phyloP scores from a whole-genome alignment of 2,329 filamentous ascomycete genomes.

The Acrodontium crateriforme region DNA sequence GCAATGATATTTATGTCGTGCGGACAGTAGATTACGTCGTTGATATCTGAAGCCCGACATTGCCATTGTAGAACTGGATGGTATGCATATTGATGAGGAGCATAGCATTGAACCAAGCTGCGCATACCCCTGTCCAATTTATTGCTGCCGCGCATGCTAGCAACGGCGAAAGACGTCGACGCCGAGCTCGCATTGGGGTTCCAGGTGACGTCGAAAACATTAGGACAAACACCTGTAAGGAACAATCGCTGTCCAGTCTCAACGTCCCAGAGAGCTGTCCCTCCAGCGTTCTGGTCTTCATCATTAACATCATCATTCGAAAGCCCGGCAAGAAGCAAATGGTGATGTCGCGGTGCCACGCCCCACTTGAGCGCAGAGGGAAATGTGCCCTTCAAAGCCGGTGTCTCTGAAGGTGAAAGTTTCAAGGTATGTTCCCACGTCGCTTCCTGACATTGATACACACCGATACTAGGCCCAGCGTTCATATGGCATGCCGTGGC shows the following conservation, averaged over 20 bases:
- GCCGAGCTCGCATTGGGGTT: slow-evolving; percentile 30
- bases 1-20: slow-evolving; percentile 38
- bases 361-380: slow-evolving; percentile 39
- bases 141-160: slow-evolving; percentile 28
- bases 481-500: slow-evolving; percentile 34
- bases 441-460: slow-evolving; percentile 7
- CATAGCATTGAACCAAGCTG: slow-evolving; percentile 41
- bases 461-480: slow-evolving; percentile 8
- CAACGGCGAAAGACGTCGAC: slow-evolving; percentile 38
- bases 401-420: slow-evolving; percentile 1
- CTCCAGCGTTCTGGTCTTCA: slow-evolving; percentile 31
- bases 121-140: slow-evolving; percentile 27
- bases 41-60: slow-evolving; percentile 47
- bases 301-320: slow-evolving; percentile 24
- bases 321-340: slow-evolving; percentile 43
- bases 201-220: slow-evolving; percentile 46
- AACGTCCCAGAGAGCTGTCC: slow-evolving; percentile 42
- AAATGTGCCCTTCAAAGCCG: too few species aligned
- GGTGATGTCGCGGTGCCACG: slow-evolving; percentile 19
- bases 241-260: slow-evolving; percentile 25
- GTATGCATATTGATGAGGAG: slow-evolving; percentile 24
- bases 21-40: slow-evolving; percentile 38
- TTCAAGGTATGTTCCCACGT: slow-evolving; percentile 1
- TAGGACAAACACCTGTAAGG: slow-evolving; percentile 35
- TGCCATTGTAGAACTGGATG: slow-evolving; percentile 33